Evolutionary conservation across 306 rosid genomes (phyloP).

Genomic region (Quillaja saponaria): DNA sequence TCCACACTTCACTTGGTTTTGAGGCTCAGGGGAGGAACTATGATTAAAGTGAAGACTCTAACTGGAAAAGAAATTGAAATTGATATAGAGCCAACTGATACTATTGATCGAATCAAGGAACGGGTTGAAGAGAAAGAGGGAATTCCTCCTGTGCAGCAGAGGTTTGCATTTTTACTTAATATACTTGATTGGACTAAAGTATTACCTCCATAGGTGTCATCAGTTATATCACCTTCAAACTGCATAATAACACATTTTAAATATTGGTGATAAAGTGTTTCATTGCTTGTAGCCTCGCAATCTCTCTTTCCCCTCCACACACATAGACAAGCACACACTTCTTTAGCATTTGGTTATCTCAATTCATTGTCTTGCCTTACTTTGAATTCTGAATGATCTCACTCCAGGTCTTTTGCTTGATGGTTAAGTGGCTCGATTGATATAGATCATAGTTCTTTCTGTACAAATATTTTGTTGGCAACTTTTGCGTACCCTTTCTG

Average conservation of each 20-base stretch:
- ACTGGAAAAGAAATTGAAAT: conserved; percentile 99
- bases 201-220: not conserved
- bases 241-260: not conserved
- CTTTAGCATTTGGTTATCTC: conserved; percentile 11
- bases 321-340: not conserved
- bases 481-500: too few species aligned
- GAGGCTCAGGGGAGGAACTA: conserved; percentile 98
- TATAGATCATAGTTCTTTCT: conserved; percentile 1
- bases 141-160: conserved; percentile 98
- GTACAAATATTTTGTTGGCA: not conserved
- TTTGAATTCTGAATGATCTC: not conserved
- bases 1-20: conserved; percentile 92
- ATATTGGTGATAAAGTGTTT: not conserved
- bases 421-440: conserved; percentile 9
- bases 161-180: conserved; percentile 43
- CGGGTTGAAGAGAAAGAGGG: conserved; percentile 99
- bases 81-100: conserved; percentile 91
- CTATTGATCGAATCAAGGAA: conserved; percentile 91
- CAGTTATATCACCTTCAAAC: conserved; percentile 7
- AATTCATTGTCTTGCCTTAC: conserved; percentile 13
- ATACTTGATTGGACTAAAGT: conserved; percentile 6
- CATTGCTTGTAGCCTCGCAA: too few species aligned
- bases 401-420: not conserved
- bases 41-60: conserved; percentile 97
- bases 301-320: not conserved